phyloP scores from a whole-genome alignment of 495 filamentous ascomycete species.

The Talaromyces liani region DNA sequence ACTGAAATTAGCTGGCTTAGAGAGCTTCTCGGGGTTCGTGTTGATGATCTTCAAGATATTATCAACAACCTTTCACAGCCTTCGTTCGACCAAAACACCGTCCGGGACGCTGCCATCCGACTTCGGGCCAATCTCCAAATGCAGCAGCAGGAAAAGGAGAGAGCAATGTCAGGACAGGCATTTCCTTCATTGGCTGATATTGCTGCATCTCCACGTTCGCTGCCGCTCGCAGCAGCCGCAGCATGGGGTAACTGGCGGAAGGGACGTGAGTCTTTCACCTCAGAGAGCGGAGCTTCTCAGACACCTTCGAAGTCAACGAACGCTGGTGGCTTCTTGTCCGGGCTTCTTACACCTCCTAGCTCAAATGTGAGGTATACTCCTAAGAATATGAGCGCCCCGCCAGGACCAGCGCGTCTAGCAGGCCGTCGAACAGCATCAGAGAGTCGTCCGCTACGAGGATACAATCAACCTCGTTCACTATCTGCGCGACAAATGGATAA shows the following conservation, averaged over 20 bases:
- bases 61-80: conserved; percentile 70
- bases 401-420: conserved; percentile 36
- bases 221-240: conserved; percentile 72
- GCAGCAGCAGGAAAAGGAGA: conserved; percentile 90
- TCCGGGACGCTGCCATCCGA: conserved; percentile 85
- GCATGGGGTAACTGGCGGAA: conserved; percentile 85
- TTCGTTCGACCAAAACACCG: conserved; percentile 61
- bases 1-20: conserved; percentile 95
- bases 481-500: conserved; percentile 25
- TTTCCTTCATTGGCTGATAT: conserved; percentile 51
- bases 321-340: conserved; percentile 52
- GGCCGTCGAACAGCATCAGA: conserved; percentile 25
- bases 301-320: conserved; percentile 58
- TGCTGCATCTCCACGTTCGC: conserved; percentile 68
- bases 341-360: conserved; percentile 75
- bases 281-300: conserved; percentile 26
- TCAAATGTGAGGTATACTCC: conserved; percentile 56
- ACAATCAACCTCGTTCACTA: conserved; percentile 23
- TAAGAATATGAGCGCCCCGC: conserved; percentile 26
- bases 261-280: conserved; percentile 41
- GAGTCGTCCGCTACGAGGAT: conserved; percentile 28
- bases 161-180: conserved; percentile 44
- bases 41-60: conserved; percentile 88
- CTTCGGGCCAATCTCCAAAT: conserved; percentile 93
- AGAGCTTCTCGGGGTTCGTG: conserved; percentile 82